Conservation (phyloP, 257 asterid species). For the Penstemon eatonii region DNA sequence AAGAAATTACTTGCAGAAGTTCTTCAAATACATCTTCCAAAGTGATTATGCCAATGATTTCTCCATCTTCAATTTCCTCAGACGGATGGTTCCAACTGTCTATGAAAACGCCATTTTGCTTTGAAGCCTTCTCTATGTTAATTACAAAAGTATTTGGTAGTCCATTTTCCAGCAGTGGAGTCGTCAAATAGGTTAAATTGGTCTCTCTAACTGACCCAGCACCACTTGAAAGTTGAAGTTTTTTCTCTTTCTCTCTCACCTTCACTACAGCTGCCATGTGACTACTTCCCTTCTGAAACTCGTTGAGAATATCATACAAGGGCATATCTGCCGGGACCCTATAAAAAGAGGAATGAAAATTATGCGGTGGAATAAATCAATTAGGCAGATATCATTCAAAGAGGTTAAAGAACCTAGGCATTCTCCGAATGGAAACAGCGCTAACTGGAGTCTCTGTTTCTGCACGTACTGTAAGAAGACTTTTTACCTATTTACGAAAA, state of each 20-base stretch:
- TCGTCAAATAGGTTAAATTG: slow-evolving; percentile 37
- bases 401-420: slow-evolving; percentile 64
- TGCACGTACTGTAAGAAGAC: slow-evolving; percentile 89
- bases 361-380: slow-evolving; percentile 16
- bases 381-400: slow-evolving; percentile 2
- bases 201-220: slow-evolving; percentile 30
- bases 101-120: slow-evolving; percentile 44
- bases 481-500: slow-evolving; percentile 63
- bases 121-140: slow-evolving; percentile 52
- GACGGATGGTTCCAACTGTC: slow-evolving; percentile 34
- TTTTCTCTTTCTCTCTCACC: slow-evolving; percentile 57
- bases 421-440: slow-evolving; percentile 88
- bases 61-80: slow-evolving; percentile 77
- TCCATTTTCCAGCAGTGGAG: slow-evolving; percentile 55
- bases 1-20: slow-evolving; percentile 72
- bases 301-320: slow-evolving; percentile 88
- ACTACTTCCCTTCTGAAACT: slow-evolving; percentile 96
- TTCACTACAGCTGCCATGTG: slow-evolving; percentile 99
- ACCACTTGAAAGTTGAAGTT: slow-evolving; percentile 28
- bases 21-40: slow-evolving; percentile 98
- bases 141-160: slow-evolving; percentile 42
- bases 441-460: slow-evolving; percentile 96
- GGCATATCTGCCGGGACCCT: slow-evolving; percentile 98
- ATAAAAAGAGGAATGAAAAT: slow-evolving; percentile 26
- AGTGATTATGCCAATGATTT: slow-evolving; percentile 95